phyloP scores from a whole-genome alignment of 2,329 filamentous ascomycete species.

The Colletotrichum caudatum region DNA sequence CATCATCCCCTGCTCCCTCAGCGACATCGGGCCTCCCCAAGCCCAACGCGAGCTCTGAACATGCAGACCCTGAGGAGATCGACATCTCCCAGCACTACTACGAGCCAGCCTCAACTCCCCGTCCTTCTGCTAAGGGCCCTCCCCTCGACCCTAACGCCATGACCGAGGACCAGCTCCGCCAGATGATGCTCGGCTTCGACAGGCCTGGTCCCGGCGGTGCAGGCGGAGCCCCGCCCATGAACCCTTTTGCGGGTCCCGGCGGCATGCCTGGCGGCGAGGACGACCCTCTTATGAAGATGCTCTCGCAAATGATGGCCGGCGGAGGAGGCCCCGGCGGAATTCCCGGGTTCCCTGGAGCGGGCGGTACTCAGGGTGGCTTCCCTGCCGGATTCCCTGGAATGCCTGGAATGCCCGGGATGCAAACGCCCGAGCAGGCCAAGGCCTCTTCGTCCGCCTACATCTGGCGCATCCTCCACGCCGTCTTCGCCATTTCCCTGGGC shows the following conservation, averaged over 20 bases:
- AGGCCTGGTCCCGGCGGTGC: constrained; percentile 41
- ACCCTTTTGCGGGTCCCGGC: constrained; percentile 48
- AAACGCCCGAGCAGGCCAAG: constrained; percentile 50
- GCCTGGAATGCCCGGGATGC: constrained; percentile 52
- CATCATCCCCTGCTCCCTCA: constrained; percentile 39
- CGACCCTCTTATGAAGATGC: constrained; percentile 67
- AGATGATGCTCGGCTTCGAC: constrained; percentile 73
- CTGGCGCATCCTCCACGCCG: constrained; percentile 80
- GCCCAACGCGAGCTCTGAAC: constrained; percentile 46
- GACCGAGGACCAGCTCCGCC: constrained; percentile 71
- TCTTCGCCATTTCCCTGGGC: constrained; percentile 77
- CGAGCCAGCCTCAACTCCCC: constrained; percentile 55
- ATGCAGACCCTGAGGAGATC: constrained; percentile 78
- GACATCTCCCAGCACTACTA: constrained; percentile 84
- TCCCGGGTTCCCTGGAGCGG: constrained; percentile 21
- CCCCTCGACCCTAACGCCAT: constrained; percentile 52
- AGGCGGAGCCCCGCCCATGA: constrained; percentile 45
- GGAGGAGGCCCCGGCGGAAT: constrained; percentile 48
- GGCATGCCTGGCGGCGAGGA: constrained; percentile 60
- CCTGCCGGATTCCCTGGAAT: constrained; percentile 52
- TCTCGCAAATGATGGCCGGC: constrained; percentile 76
- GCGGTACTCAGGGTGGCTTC: constrained; percentile 44
- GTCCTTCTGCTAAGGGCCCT: constrained; percentile 45
- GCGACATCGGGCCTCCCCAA: constrained; percentile 48
- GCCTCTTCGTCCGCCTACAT: constrained; percentile 57